A percentile compares a stretch with the other conserved stretches of the same genome.
These are phyloP conservation scores for Rhexocercosporidium sp. DNA, from an alignment of 2,329 filamentous ascomycete species.

Conservation along the genomic window DNA sequence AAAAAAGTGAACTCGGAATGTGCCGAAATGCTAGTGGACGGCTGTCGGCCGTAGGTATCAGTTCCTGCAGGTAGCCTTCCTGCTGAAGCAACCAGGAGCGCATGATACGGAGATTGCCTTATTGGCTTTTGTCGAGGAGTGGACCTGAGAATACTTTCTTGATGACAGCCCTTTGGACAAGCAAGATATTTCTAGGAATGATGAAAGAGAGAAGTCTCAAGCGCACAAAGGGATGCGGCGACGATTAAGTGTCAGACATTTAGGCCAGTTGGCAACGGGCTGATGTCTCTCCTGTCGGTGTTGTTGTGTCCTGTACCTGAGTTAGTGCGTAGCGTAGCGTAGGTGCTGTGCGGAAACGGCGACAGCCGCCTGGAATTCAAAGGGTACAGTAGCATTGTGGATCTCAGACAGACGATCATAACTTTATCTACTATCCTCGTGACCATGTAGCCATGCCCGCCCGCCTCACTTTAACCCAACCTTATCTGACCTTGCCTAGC, in stretches of 20 bases:
- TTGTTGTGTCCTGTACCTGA: background rate
- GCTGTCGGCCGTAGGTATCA: background rate
- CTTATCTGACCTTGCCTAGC: too few relatives aligned
- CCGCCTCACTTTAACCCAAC: too few relatives aligned
- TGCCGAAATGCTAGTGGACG: background rate
- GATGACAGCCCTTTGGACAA: too few relatives aligned
- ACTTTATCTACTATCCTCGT: background rate
- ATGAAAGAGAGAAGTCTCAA: background rate
- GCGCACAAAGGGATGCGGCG: background rate
- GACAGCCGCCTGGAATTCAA: background rate
- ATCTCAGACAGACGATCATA: constrained; percentile 9
- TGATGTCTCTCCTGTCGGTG: background rate
- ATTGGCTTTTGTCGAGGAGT: background rate
- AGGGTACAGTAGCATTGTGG: too few relatives aligned
- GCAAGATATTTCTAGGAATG: too few relatives aligned
- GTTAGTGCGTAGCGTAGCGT: background rate
- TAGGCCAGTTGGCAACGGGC: background rate
- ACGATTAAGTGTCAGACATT: background rate
- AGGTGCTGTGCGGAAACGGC: background rate
- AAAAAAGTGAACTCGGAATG: background rate
- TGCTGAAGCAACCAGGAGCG: background rate
- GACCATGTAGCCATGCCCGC: too few relatives aligned
- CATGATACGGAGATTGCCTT: background rate
- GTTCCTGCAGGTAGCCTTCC: constrained; percentile 5
- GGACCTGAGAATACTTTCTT: too few relatives aligned